These are phyloP conservation scores for Mortierella sp. DNA, from an alignment of 371 early-diverging fungal genomes.

Conservation along the genomic window DNA sequence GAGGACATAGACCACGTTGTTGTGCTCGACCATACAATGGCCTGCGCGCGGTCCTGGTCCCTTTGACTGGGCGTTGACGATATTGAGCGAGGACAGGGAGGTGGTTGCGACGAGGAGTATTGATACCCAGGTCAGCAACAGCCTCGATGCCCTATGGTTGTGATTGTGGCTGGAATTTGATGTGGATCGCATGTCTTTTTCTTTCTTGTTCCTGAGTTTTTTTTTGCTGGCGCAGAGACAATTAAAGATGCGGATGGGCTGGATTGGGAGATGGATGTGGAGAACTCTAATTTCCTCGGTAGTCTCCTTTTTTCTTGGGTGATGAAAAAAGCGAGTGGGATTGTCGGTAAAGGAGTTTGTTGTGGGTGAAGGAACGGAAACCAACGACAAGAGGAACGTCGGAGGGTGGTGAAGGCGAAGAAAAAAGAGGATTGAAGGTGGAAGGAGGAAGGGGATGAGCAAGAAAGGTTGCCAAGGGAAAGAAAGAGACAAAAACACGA, in stretches of 20 bases:
- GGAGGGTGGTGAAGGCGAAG: not conserved
- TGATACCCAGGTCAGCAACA: not conserved
- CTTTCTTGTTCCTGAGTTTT: not conserved
- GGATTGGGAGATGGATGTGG: not conserved
- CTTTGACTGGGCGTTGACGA: constrained; percentile 41
- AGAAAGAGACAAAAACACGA: not conserved
- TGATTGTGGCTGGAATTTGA: not conserved
- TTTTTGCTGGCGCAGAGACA: not conserved
- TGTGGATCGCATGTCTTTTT: not conserved
- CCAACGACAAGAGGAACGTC: not conserved
- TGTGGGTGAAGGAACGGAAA: not conserved
- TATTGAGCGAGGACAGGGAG: not conserved
- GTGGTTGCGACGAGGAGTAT: not conserved
- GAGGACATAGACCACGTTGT: constrained; percentile 37
- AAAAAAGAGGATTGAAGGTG: not conserved
- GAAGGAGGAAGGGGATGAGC: not conserved
- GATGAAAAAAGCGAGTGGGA: not conserved
- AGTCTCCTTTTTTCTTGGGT: not conserved
- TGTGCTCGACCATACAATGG: constrained; percentile 51
- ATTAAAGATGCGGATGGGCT: not conserved
- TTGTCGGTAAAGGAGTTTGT: not conserved
- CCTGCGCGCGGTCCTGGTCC: constrained; percentile 52
- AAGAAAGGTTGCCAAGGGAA: not conserved
- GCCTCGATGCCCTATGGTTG: not conserved
- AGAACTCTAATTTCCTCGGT: constrained; percentile 7